Evolutionary conservation across 768 basidiomycete genomes (phyloP).

Genomic region (Sporobolomyces pararoseus): DNA sequence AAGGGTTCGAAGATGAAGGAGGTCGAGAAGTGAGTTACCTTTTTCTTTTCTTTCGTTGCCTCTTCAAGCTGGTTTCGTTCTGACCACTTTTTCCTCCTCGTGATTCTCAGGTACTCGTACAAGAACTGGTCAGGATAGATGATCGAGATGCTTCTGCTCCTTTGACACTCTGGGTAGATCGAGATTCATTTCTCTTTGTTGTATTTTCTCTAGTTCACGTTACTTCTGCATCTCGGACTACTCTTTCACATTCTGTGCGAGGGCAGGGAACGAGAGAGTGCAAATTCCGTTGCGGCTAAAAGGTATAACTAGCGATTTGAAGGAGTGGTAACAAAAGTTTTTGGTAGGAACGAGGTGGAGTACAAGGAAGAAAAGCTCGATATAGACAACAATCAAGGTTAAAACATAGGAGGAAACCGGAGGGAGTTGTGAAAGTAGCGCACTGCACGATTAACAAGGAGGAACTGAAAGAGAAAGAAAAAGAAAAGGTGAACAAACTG

Average conservation of each 20-base stretch:
- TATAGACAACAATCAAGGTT: too few relatives aligned
- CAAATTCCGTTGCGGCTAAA: too few relatives aligned
- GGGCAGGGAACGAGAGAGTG: too few relatives aligned
- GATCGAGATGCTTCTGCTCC: not conserved
- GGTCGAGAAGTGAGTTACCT: conserved; percentile 31
- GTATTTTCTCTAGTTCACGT: not conserved
- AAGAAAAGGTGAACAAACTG: too few relatives aligned
- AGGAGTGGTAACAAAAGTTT: too few relatives aligned
- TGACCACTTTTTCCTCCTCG: not conserved
- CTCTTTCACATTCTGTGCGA: not conserved
- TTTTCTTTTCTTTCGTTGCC: not conserved
- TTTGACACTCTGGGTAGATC: not conserved
- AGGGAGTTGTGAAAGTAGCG: too few relatives aligned
- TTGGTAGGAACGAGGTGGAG: not conserved
- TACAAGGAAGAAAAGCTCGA: not conserved
- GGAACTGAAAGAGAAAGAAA: too few relatives aligned
- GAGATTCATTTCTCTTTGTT: not conserved
- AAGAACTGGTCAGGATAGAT: conserved; percentile 33
- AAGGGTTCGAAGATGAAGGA: conserved; percentile 34
- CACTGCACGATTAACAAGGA: too few relatives aligned
- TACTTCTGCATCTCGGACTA: not conserved
- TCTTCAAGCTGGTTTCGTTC: not conserved
- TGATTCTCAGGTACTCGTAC: conserved; percentile 25
- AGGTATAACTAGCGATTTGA: too few relatives aligned
- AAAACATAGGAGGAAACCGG: too few relatives aligned